Base-by-base conservation (phyloP, 257 asterid genomes). In the Dorcoceras hygrometricum region DNA sequence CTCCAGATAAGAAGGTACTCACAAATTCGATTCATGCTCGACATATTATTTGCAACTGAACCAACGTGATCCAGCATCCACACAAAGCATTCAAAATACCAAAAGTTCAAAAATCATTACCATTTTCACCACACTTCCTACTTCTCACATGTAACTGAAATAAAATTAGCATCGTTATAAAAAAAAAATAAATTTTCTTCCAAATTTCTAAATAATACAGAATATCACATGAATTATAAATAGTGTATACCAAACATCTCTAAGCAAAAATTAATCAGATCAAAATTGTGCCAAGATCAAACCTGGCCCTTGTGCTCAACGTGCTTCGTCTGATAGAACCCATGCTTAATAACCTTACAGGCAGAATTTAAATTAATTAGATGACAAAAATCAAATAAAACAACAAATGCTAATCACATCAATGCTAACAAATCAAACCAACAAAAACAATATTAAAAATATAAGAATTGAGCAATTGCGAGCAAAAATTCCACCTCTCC, bases 281-380 rank as follows among this genome's bases (percentile, higher is more conserved):
- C 57, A 55, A 18, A 71, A 7, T 32, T 25, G 11, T 63, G 23
- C 22, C n/a, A 23, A 25, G 23, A 64, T n/a, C 36, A 27, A 64
- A 87, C 94, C 87, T 31, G 71, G 57, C 94, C 91, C 63, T 88
- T 86, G 67, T 88, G 96, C 83, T 86, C 88, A 69, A 88, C 88
- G 25, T 75, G 71, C 80, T 88, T 86, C n/a, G 84, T 73, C 72
- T 77, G 59, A 66, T 82, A 70, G 71, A 88, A 88, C 43, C 80
- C 91, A 26, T 71, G 24, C 9, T 86, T 87, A 62, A 88, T 86
- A 71, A 88, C 24, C 94, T 39, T 84, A 78, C 6, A 68, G 73
- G 23, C 36, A 67, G 3, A 27, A 29, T 23, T 29, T 5, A 39
- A 50, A 36, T 4, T 8, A 22, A 57, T 8, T 3, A 65, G 22